Evolutionary conservation across 2,329 filamentous ascomycete genomes (phyloP).

Genomic region (Trichoderma lentiforme): DNA sequence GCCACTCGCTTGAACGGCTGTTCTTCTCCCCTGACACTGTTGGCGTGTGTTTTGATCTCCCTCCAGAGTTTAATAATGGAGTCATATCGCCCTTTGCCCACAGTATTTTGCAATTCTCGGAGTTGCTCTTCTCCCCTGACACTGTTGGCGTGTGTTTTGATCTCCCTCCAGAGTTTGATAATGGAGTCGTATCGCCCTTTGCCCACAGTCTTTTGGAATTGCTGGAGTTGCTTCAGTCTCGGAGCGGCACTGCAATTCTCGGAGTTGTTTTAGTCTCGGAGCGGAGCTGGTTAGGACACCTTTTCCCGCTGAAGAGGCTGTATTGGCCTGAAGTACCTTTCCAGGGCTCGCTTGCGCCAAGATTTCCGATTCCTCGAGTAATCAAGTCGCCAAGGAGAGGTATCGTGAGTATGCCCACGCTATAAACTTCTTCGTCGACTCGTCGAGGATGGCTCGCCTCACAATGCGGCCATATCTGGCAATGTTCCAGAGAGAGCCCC

Average conservation of each 20-base stretch:
- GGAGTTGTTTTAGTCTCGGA: background rate
- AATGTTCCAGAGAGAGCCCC: constrained; percentile 55
- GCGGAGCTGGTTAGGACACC: background rate
- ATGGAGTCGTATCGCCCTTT: no score
- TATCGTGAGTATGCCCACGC: constrained; percentile 43
- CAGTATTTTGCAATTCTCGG: background rate
- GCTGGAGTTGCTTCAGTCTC: no score
- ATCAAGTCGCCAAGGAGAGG: constrained; percentile 4
- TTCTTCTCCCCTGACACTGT: constrained; percentile 41
- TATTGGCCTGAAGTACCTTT: background rate
- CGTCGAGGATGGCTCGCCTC: constrained; percentile 57
- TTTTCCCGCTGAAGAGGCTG: background rate
- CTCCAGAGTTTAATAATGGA: constrained; percentile 16
- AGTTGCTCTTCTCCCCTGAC: background rate
- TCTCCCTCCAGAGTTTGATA: no score
- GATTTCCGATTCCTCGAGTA: constrained; percentile 17
- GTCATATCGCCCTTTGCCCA: constrained; percentile 16
- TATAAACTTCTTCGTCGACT: constrained; percentile 64
- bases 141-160: no score
- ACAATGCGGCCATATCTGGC: constrained; percentile 61
- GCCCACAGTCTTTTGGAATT: no score
- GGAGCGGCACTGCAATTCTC: no score
- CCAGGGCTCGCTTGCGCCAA: constrained; percentile 1
- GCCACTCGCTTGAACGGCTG: constrained; percentile 49
- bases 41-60: constrained; percentile 14